These are phyloP conservation scores for Marasmius sp. DNA, from an alignment of 1,284 basidiomycete genomes.

Conservation along the genomic window DNA sequence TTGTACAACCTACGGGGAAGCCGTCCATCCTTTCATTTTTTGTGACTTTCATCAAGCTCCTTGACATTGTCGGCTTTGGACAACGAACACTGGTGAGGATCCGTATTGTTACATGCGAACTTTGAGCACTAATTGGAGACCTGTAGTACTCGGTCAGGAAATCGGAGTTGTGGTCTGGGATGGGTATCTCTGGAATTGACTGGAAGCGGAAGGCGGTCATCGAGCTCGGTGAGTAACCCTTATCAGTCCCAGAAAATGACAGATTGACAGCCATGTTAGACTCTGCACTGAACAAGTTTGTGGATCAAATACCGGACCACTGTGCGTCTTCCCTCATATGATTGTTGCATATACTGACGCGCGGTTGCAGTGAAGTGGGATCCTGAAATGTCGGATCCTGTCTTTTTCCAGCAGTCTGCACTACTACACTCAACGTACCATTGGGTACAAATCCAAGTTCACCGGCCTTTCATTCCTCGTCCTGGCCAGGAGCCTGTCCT, in stretches of 20 bases:
- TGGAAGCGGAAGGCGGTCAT: constrained; percentile 73
- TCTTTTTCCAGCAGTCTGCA: constrained; percentile 72
- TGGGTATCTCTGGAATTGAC: constrained; percentile 43
- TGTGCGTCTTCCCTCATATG: constrained; percentile 34
- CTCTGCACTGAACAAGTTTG: constrained; percentile 76
- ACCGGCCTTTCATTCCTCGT: constrained; percentile 80
- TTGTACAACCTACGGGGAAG: constrained; percentile 46
- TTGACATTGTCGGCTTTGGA: constrained; percentile 60
- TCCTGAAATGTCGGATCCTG: constrained; percentile 53
- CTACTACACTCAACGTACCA: constrained; percentile 69
- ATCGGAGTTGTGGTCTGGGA: constrained; percentile 53
- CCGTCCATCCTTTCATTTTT: constrained; percentile 50
- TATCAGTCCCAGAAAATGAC: no score
- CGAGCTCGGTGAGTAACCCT: constrained; percentile 39
- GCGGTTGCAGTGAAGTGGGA: constrained; percentile 66
- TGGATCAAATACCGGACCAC: constrained; percentile 68
- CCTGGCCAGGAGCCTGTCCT: constrained; percentile 54
- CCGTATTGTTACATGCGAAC: not conserved
- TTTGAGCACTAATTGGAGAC: not conserved
- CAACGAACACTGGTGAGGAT: constrained; percentile 58
- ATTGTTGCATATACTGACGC: not conserved
- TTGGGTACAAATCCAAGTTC: constrained; percentile 74
- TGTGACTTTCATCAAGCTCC: constrained; percentile 52
- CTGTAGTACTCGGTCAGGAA: constrained; percentile 73
- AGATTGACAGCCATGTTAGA: constrained; percentile 32